phyloP scores from a whole-genome alignment of 495 filamentous ascomycete genomes.

The Xeromyces bisporus region DNA sequence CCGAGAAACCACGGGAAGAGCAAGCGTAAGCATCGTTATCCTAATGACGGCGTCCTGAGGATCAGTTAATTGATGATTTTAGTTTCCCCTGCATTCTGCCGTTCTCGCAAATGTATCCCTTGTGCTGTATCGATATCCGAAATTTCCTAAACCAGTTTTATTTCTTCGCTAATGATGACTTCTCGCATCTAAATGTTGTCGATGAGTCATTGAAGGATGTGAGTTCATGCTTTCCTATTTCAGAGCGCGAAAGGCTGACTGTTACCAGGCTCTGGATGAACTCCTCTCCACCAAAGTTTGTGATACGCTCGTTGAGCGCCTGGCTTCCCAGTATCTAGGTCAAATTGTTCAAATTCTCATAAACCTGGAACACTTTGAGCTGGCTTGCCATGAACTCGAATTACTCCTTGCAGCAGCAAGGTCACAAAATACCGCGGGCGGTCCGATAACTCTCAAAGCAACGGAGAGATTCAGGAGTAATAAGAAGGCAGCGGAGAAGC shows the following conservation, averaged over 20 bases:
- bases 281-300: slow-evolving; percentile 83
- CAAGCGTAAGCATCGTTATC: slow-evolving; percentile 40
- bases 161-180: slow-evolving; percentile 87
- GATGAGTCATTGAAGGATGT: slow-evolving; percentile 74
- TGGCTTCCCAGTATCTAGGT: slow-evolving; percentile 82
- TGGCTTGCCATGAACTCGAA: slow-evolving; percentile 76
- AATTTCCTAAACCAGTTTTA: slow-evolving; percentile 96
- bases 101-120: slow-evolving; percentile 97
- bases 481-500: slow-evolving; percentile 91
- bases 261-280: slow-evolving; percentile 58
- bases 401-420: slow-evolving; percentile 64
- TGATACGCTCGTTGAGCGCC: slow-evolving; percentile 68
- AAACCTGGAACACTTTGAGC: slow-evolving; percentile 93
- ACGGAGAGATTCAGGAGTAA: slow-evolving; percentile 74
- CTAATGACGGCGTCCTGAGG: background rate
- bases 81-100: slow-evolving; percentile 85
- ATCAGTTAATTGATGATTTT: slow-evolving; percentile 5
- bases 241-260: slow-evolving; percentile 4
- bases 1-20: slow-evolving; percentile 58
- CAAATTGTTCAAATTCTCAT: slow-evolving; percentile 98
- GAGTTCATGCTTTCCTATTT: slow-evolving; percentile 6
- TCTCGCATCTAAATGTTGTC: slow-evolving; percentile 68
- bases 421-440: slow-evolving; percentile 53
- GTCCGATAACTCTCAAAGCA: slow-evolving; percentile 56
- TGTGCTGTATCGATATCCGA: slow-evolving; percentile 93